These are phyloP conservation scores for Parasarocladium wereldwijsianum DNA, from an alignment of 2,329 filamentous ascomycete genomes.

Conservation along the genomic window DNA sequence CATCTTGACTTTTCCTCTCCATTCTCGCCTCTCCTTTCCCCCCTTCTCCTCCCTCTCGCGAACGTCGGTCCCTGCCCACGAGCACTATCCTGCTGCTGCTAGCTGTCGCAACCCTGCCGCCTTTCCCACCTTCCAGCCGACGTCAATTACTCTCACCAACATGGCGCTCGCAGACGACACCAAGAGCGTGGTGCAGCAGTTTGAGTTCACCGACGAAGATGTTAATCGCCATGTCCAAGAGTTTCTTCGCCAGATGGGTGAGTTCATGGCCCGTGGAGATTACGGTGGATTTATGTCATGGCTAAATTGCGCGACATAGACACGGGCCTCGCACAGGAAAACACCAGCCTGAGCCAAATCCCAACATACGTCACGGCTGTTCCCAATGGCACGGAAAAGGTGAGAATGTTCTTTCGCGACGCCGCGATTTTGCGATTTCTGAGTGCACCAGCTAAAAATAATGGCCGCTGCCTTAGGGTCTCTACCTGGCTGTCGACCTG, in stretches of 20 bases:
- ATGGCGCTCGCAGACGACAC: conserved; percentile 58
- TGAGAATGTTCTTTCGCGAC: conserved; percentile 20
- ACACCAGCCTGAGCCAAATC: conserved; percentile 82
- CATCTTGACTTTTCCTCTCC: conserved; percentile 6
- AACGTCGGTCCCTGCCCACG: no score
- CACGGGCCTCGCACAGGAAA: conserved; percentile 66
- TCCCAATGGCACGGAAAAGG: conserved; percentile 95
- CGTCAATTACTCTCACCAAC: conserved; percentile 34
- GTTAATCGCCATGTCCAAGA: conserved; percentile 71
- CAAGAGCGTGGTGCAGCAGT: conserved; percentile 66
- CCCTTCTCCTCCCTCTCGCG: conserved; percentile 16
- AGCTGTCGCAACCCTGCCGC: conserved; percentile 39
- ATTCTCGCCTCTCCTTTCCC: conserved; percentile 8
- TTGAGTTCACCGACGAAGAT: conserved; percentile 67
- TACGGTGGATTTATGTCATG: conserved; percentile 1
- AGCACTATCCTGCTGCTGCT: conserved; percentile 26
- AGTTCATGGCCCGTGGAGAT: conserved; percentile 9
- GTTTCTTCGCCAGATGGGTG: conserved; percentile 75
- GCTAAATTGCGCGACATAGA: conserved; percentile 29
- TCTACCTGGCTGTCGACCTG: conserved; percentile 95
- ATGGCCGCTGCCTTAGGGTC: conserved; percentile 43
- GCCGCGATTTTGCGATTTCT: not conserved
- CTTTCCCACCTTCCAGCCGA: conserved; percentile 38
- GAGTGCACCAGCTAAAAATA: conserved; percentile 3
- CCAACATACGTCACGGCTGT: conserved; percentile 93